These are phyloP conservation scores for Plasmopara viticola DNA, from an alignment of 352 stramenopile genomes.

Conservation along the genomic window DNA sequence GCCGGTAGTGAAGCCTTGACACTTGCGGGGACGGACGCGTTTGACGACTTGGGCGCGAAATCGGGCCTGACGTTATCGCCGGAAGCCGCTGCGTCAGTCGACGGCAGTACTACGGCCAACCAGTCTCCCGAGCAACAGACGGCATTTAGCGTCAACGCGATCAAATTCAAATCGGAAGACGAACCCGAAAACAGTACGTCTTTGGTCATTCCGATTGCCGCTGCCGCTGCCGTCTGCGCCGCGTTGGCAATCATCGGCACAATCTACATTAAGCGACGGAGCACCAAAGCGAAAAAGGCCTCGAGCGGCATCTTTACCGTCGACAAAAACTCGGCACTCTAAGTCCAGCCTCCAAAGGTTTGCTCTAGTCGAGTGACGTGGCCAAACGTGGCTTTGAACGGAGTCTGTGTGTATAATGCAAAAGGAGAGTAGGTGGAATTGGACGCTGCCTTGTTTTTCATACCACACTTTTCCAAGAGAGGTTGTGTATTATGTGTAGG, in stretches of 20 bases:
- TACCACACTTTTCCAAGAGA: slow-evolving; percentile 15
- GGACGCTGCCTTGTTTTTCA: slow-evolving; percentile 26
- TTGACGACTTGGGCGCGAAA: slow-evolving; percentile 12
- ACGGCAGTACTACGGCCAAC: slow-evolving; percentile 25
- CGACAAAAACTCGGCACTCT: slow-evolving; percentile 72
- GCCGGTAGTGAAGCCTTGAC: slow-evolving; percentile 13
- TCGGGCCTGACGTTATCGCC: slow-evolving; percentile 33
- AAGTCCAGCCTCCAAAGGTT: slow-evolving; percentile 15
- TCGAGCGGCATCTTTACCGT: slow-evolving; percentile 62
- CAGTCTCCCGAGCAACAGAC: slow-evolving; percentile 15
- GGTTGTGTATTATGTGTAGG: slow-evolving; percentile 23
- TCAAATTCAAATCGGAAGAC: slow-evolving; percentile 37
- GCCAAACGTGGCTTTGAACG: slow-evolving; percentile 10
- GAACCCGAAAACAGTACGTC: not conserved
- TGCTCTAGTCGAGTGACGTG: slow-evolving; percentile 8
- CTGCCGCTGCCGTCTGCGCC: slow-evolving; percentile 30
- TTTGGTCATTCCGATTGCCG: slow-evolving; percentile 20
- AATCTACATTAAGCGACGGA: slow-evolving; percentile 64
- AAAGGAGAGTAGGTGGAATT: slow-evolving; percentile 31
- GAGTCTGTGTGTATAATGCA: slow-evolving; percentile 29
- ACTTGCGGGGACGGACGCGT: not conserved
- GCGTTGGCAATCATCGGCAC: slow-evolving; percentile 43
- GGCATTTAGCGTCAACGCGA: slow-evolving; percentile 27
- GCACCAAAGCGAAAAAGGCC: slow-evolving; percentile 39
- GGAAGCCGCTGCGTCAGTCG: slow-evolving; percentile 14